phyloP scores from a whole-genome alignment of 2,329 filamentous ascomycete species.

The Drechslerella stenobrocha region DNA sequence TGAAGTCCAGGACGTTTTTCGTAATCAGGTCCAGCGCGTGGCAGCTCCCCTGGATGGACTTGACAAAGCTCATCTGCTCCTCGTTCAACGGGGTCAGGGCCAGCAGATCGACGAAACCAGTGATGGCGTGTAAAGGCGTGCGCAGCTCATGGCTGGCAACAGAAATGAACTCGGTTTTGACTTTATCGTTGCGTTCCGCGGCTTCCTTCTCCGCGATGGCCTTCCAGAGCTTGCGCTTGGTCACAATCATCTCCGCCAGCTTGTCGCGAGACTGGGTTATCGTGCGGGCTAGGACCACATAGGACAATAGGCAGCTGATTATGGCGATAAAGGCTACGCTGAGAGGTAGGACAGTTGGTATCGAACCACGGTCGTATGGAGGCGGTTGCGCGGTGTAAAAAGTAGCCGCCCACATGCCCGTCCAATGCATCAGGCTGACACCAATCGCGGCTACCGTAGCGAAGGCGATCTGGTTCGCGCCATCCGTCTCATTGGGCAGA shows the following conservation, averaged over 20 bases:
- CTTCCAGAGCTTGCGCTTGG: conserved; percentile 46
- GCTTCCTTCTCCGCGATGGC: conserved; percentile 45
- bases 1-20: conserved; percentile 60
- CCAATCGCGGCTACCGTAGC: conserved; percentile 37
- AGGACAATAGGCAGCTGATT: conserved; percentile 46
- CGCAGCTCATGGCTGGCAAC: conserved; percentile 66
- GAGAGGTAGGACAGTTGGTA: conserved; percentile 38
- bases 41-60: conserved; percentile 61
- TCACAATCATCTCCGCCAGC: conserved; percentile 45
- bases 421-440: conserved; percentile 44
- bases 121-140: conserved; percentile 65
- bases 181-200: conserved; percentile 55
- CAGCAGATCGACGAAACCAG: conserved; percentile 62
- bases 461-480: conserved; percentile 30
- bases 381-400: conserved; percentile 38
- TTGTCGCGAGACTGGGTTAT: conserved; percentile 44
- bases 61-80: conserved; percentile 59
- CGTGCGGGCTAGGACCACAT: conserved; percentile 44
- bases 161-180: conserved; percentile 65
- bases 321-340: conserved; percentile 42
- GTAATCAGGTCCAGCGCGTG: conserved; percentile 62
- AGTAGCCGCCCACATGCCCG: conserved; percentile 45
- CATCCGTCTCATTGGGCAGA: conserved; percentile 32
- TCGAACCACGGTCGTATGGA: conserved; percentile 33
- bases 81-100: conserved; percentile 60